Percentiles rank a stretch among this genome's conserved stretches.
Evolutionary conservation across 805 yeast species (phyloP).

Genomic region (Candida railenensis): DNA sequence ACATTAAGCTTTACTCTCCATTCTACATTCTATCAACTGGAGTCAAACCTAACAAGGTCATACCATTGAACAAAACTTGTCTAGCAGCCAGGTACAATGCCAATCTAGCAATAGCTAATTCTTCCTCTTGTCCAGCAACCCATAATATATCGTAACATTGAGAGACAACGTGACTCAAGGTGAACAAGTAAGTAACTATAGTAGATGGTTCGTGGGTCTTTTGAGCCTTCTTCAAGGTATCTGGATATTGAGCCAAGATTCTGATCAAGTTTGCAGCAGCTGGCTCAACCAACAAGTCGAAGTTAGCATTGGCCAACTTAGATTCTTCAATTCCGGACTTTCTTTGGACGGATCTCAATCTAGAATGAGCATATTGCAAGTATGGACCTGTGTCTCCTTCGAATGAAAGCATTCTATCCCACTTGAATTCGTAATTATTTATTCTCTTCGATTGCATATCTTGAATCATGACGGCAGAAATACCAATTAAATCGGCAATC

Average conservation of each 20-base stretch:
- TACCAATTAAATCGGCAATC: slow-evolving; percentile 93
- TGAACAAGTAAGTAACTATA: slow-evolving; percentile 89
- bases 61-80: slow-evolving; percentile 86
- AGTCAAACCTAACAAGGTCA: slow-evolving; percentile 85
- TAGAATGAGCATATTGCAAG: slow-evolving; percentile 96
- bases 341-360: slow-evolving; percentile 92
- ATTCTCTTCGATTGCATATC: slow-evolving; percentile 98
- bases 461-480: slow-evolving; percentile 97
- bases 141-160: slow-evolving; percentile 94
- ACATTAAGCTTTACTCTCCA: neutral
- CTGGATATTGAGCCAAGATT: slow-evolving; percentile 86
- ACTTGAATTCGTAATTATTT: slow-evolving; percentile 92
- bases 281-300: slow-evolving; percentile 64
- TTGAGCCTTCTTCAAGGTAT: slow-evolving; percentile 76
- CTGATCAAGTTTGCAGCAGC: slow-evolving; percentile 72
- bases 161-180: slow-evolving; percentile 88
- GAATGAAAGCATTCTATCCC: slow-evolving; percentile 97
- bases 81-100: slow-evolving; percentile 89
- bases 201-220: slow-evolving; percentile 92
- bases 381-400: slow-evolving; percentile 99
- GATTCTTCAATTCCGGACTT: slow-evolving; percentile 53
- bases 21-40: slow-evolving; percentile 98
- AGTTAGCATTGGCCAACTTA: slow-evolving; percentile 50
- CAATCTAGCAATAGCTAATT: slow-evolving; percentile 84
- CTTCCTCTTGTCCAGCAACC: slow-evolving; percentile 94